phyloP scores from a whole-genome alignment of 2,329 filamentous ascomycete genomes.

The Fonsecaea pugnacius region DNA sequence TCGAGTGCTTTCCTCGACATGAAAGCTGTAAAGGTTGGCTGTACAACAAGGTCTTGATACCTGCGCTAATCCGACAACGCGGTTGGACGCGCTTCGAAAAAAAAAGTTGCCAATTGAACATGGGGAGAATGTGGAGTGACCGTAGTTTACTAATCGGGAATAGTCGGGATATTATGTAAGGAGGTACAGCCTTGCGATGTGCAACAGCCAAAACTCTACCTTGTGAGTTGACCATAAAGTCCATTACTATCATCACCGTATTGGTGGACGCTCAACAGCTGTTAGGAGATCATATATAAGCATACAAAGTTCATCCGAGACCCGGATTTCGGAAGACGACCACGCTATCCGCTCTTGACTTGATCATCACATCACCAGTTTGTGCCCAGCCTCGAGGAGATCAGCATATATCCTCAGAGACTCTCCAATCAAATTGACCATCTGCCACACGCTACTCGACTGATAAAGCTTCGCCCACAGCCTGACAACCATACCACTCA shows the following conservation, averaged over 20 bases:
- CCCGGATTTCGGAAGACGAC: background rate
- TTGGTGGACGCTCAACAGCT: background rate
- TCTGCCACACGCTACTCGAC: constrained; percentile 23
- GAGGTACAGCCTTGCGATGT: background rate
- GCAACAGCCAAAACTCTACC: background rate
- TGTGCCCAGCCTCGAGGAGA: constrained; percentile 12
- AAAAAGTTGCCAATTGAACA: background rate
- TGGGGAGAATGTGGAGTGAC: background rate
- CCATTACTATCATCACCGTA: background rate
- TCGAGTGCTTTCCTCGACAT: constrained; percentile 22
- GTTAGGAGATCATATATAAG: background rate
- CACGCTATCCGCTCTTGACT: background rate
- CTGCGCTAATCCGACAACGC: background rate
- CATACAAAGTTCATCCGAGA: background rate
- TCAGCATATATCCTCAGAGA: constrained; percentile 19
- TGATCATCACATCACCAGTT: background rate
- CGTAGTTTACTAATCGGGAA: background rate
- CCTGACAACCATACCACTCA: constrained; percentile 15
- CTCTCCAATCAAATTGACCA: constrained; percentile 18
- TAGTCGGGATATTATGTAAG: background rate
- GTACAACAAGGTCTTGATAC: background rate
- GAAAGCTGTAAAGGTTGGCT: background rate
- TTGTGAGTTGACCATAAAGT: too few relatives aligned
- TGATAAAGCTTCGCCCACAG: constrained; percentile 22
- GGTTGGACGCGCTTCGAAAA: background rate